Conservation (phyloP, 345 rosid species). For the Brassica incana region DNA sequence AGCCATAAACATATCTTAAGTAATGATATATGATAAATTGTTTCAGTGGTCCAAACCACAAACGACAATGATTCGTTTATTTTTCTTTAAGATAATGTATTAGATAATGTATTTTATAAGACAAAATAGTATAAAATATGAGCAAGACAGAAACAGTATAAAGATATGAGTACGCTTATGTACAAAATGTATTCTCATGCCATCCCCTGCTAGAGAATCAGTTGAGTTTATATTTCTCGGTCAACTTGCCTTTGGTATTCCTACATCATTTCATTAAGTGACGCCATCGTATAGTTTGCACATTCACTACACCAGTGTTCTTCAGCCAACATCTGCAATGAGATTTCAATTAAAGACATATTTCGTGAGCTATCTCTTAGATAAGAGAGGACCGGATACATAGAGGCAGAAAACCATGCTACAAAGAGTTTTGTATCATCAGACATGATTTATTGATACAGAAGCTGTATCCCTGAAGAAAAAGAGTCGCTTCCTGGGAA, state of each 20-base stretch:
- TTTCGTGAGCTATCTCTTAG: neutral
- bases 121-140: too few species aligned
- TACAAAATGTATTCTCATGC: slow-evolving; percentile 23
- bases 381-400: neutral
- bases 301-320: too few species aligned
- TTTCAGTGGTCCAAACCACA: too few species aligned
- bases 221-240: slow-evolving; percentile 45
- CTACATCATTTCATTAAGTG: slow-evolving; percentile 72
- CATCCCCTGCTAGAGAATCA: slow-evolving; percentile 45
- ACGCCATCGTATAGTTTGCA: slow-evolving; percentile 54
- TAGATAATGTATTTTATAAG: too few species aligned
- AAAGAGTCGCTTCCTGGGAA: neutral
- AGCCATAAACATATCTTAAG: too few species aligned
- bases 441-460: slow-evolving; percentile 33
- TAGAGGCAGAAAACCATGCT: neutral
- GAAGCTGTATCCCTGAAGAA: too few species aligned
- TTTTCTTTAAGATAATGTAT: too few species aligned
- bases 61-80: too few species aligned
- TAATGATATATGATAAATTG: too few species aligned
- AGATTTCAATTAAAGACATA: neutral
- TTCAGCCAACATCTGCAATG: neutral
- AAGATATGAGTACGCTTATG: neutral
- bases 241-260: slow-evolving; percentile 64
- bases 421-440: too few species aligned
- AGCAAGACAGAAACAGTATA: neutral